Conservation (phyloP, 2,329 filamentous ascomycete species). For the Ascochyta rabiei region DNA sequence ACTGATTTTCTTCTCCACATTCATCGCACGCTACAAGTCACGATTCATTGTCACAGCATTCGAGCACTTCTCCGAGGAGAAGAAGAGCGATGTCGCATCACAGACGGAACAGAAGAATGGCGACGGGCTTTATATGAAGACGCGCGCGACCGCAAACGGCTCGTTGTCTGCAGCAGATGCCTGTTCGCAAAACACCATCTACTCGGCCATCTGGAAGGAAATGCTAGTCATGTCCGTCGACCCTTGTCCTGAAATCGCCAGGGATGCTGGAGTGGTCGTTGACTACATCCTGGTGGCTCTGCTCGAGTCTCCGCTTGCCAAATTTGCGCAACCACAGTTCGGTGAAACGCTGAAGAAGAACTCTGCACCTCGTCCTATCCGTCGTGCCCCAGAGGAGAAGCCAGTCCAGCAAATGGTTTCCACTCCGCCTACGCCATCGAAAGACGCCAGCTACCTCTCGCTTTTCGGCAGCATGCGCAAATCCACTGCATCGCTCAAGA, state of each 20-base stretch:
- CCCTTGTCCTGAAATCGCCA: conserved; percentile 89
- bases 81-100: conserved; percentile 36
- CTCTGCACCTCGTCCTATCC: conserved; percentile 55
- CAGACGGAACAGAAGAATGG: conserved; percentile 33
- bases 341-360: conserved; percentile 66
- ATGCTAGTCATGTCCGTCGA: conserved; percentile 89
- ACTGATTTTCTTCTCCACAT: conserved; percentile 90
- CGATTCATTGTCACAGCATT: conserved; percentile 92
- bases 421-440: conserved; percentile 56
- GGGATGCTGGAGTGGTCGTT: conserved; percentile 81
- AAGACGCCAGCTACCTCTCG: conserved; percentile 63
- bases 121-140: conserved; percentile 42
- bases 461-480: conserved; percentile 64
- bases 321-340: conserved; percentile 72
- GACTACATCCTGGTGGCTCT: conserved; percentile 83
- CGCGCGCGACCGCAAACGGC: conserved; percentile 21
- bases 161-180: conserved; percentile 19
- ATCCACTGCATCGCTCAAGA: conserved; percentile 68
- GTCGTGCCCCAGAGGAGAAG: conserved; percentile 36
- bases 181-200: conserved; percentile 82
- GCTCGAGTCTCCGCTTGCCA: conserved; percentile 75
- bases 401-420: conserved; percentile 52
- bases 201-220: conserved; percentile 93
- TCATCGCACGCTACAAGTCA: conserved; percentile 86
- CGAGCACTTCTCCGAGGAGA: conserved; percentile 87